Conservation (phyloP, 2,329 filamentous ascomycete species). For the Coniella vitis region DNA sequence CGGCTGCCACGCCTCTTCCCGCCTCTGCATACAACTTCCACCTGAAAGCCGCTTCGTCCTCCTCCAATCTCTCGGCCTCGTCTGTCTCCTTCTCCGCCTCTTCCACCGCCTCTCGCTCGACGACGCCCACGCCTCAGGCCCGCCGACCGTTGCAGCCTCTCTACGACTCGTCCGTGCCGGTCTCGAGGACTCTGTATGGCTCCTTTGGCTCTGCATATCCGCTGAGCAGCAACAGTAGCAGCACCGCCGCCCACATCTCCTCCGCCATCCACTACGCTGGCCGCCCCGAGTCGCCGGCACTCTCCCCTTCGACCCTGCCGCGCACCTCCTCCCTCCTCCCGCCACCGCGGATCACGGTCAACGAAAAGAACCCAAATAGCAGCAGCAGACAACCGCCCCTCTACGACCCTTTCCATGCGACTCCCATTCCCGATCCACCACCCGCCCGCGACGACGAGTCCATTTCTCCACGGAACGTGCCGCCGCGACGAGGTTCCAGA, state of each 20-base stretch:
- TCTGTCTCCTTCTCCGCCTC: conserved; percentile 5
- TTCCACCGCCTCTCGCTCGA: conserved; percentile 11
- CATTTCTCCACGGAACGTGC: conserved; percentile 16
- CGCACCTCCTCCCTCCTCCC: conserved; percentile 39
- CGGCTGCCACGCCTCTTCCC: conserved; percentile 10
- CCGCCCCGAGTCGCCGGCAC: conserved; percentile 21
- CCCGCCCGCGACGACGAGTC: conserved; percentile 18
- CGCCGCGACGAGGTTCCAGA: conserved; percentile 14
- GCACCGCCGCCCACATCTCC: conserved; percentile 12
- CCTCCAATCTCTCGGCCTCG: conserved; percentile 4
- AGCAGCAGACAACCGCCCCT: conserved; percentile 9
- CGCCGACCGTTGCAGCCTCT: not conserved
- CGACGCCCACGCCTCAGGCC: conserved; percentile 12
- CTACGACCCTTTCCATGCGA: conserved; percentile 23
- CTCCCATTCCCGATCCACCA: conserved; percentile 13
- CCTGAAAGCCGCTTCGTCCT: conserved; percentile 3
- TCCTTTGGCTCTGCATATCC: conserved; percentile 11
- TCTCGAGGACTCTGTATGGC: conserved; percentile 12
- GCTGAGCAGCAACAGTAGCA: conserved; percentile 5
- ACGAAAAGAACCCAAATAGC: conserved; percentile 1
- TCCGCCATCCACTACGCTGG: conserved; percentile 16
- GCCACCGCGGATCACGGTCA: conserved; percentile 27
- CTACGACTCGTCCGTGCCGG: conserved; percentile 6
- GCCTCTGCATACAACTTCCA: conserved; percentile 14
- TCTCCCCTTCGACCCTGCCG: conserved; percentile 28